A percentile compares a stretch with the other conserved stretches of the same genome.
These are phyloP conservation scores for Colletotrichum siamense DNA, from an alignment of 2,329 filamentous ascomycete species.

Conservation along the genomic window DNA sequence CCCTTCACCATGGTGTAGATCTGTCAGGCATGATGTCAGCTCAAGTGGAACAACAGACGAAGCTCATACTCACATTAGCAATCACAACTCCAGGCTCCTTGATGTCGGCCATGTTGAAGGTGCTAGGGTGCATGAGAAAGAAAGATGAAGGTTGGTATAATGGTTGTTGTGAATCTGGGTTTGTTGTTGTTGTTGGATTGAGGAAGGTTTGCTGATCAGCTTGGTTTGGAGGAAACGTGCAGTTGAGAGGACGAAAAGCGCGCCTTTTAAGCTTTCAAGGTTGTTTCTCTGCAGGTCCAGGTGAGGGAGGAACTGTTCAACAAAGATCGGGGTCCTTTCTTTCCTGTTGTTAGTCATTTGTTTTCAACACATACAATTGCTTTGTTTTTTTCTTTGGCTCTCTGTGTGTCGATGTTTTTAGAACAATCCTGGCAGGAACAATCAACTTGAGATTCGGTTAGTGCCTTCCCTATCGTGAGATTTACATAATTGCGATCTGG, in stretches of 20 bases:
- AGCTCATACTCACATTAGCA: background rate
- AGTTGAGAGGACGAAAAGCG: background rate
- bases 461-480: background rate
- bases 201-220: background rate
- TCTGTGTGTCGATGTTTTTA: background rate
- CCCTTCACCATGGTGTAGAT: background rate
- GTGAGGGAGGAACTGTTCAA: background rate
- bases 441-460: background rate
- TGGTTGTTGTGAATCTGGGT: background rate
- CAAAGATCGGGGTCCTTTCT: background rate
- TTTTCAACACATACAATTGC: background rate
- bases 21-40: background rate
- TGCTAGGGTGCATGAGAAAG: background rate
- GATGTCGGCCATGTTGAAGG: background rate
- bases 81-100: background rate
- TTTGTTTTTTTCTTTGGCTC: background rate
- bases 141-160: background rate
- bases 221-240: background rate
- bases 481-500: background rate
- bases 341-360: background rate
- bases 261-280: background rate
- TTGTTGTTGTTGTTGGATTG: background rate
- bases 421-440: background rate
- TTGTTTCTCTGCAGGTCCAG: background rate
- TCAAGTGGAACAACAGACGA: background rate